These are phyloP conservation scores for Candida nemodendra DNA, from an alignment of 805 yeast species.

Conservation along the genomic window DNA sequence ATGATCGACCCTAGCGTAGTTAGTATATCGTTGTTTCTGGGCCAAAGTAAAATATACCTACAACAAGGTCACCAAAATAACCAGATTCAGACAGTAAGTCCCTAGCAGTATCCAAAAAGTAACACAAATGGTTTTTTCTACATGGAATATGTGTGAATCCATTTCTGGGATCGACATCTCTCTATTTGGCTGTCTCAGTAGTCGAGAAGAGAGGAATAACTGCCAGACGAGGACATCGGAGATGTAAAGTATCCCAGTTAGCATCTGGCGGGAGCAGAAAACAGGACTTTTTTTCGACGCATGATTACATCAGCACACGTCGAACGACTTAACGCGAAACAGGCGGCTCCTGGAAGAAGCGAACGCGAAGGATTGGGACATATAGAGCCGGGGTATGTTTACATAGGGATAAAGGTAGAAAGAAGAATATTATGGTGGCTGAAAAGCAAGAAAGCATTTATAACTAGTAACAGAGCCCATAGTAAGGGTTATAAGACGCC, in stretches of 20 bases:
- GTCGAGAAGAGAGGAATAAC: neutral
- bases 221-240: neutral
- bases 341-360: neutral
- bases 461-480: neutral
- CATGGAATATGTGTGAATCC: constrained; percentile 5
- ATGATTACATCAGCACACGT: neutral
- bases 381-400: neutral
- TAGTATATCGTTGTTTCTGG: constrained; percentile 1
- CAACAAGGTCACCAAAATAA: constrained; percentile 14
- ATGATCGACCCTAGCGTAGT: constrained; percentile 9
- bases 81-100: constrained; percentile 14
- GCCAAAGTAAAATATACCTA: constrained; percentile 4
- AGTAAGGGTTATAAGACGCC: neutral
- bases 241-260: neutral
- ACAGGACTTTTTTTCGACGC: neutral
- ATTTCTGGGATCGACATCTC: neutral
- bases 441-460: neutral
- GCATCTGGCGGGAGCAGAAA: neutral
- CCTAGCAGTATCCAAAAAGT: constrained; percentile 13
- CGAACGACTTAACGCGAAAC: neutral
- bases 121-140: constrained; percentile 5
- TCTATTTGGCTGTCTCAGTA: neutral
- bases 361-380: constrained; percentile 2
- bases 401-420: neutral
- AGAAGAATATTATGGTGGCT: neutral